Conservation (phyloP, 108 stramenopile genomes). For the Tribonema minus region DNA sequence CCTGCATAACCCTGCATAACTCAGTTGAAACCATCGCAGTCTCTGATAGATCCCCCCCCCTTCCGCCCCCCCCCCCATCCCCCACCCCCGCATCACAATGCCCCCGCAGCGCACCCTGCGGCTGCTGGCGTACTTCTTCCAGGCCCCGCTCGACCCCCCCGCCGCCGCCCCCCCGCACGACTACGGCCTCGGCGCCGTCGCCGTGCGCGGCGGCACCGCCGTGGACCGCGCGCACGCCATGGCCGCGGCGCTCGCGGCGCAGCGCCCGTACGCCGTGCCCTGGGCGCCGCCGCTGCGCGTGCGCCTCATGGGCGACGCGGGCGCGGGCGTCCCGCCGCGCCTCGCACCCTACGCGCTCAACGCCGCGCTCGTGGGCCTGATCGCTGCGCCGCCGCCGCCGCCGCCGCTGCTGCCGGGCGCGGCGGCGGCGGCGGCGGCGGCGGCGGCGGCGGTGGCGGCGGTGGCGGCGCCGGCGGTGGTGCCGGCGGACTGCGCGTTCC, state of each 20-base stretch:
- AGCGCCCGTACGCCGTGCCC: conserved; percentile 2
- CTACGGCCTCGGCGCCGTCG: too few species aligned
- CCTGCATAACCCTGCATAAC: too few species aligned
- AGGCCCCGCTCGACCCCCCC: not conserved
- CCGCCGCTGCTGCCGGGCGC: not conserved
- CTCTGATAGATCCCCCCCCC: too few species aligned
- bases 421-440: not conserved
- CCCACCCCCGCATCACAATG: too few species aligned
- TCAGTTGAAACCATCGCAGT: too few species aligned
- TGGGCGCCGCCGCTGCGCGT: conserved; percentile 6
- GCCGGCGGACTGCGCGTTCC: not conserved
- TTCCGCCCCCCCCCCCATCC: too few species aligned
- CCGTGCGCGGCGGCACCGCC: conserved; percentile 4
- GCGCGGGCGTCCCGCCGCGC: not conserved
- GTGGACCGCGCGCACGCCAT: conserved; percentile 18
- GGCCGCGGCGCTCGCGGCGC: not conserved
- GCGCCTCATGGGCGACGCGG: conserved; percentile 4
- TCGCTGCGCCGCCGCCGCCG: not conserved
- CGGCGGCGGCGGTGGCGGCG: not conserved
- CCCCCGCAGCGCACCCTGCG: conserved; percentile 22
- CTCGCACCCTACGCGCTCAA: conserved; percentile 19
- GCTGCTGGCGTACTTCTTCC: conserved; percentile 22
- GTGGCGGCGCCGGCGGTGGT: not conserved
- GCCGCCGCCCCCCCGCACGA: not conserved
- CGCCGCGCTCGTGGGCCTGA: conserved; percentile 25